Base-by-base conservation (phyloP, 495 filamentous ascomycete genomes). In the Podospora fimiseda region DNA sequence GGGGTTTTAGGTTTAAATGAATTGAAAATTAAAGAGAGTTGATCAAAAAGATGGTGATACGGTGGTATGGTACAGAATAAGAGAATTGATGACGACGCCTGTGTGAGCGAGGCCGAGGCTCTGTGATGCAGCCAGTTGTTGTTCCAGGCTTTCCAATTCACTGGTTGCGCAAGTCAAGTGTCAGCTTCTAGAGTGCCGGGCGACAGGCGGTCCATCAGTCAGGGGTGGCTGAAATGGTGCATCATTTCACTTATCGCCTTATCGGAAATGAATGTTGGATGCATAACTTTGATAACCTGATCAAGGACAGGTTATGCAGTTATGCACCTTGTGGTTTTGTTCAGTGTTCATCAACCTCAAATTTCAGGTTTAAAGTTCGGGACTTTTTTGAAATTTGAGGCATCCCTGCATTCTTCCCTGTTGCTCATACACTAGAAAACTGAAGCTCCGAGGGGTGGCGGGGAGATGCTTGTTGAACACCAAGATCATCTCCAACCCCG, bases 71-170 rank as follows among this genome's bases (percentile, higher is more conserved):
- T 33, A 6, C 27, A 33, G 27, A 33, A 33, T n/a, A 11, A 6
- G 27, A 33, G 27, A 5, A 11, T 33, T 33, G 55, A 57, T 52
- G 55, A 57, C 55, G 55, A 57, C 43, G 49, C 48, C 55, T 51
- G 48, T 47, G 48, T 23, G 41, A 56, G 53, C 53, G 50, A 48
- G 42, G 38, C 8, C 9, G 45, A 42, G 24, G n/a, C n/a, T n/a
- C n/a, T n/a, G n/a, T n/a, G n/a, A 46, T 7, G 24, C 47, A 50
- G 41, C 16, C 37, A 15, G 38, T 27, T 24, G 33, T 50, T 22
- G 39, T 48, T 56, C 30, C 45, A 49, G 18, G 22, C 18, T 14
- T 33, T n/a, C n/a, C n/a, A n/a, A n/a, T n/a, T n/a, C n/a, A n/a
- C n/a, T 9, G 15, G 19, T 38, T 38, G 23, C 16, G 45, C 23